Conservation (phyloP, 202 grass and related monocot genomes). For the Zizania palustris region DNA sequence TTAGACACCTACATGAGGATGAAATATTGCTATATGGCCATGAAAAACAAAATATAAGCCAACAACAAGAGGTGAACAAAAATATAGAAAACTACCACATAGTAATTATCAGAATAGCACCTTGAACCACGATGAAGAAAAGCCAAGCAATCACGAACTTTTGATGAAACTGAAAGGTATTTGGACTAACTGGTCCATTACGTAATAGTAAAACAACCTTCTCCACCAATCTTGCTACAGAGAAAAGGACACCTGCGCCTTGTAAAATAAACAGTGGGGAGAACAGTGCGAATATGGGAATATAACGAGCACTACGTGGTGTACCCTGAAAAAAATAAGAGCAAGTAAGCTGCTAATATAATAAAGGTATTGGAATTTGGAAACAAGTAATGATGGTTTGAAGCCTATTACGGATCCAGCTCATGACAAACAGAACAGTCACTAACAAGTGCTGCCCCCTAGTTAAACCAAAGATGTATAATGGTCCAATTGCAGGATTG, state of each 20-base stretch:
- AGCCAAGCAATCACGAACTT: constrained; percentile 78
- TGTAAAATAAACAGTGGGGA: constrained; percentile 87
- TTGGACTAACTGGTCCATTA: constrained; percentile 71
- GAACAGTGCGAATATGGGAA: constrained; percentile 88
- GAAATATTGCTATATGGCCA: constrained; percentile 30
- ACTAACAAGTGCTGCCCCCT: background rate
- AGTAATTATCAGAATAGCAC: constrained; percentile 42
- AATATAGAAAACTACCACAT: constrained; percentile 16
- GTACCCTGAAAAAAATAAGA: constrained; percentile 70
- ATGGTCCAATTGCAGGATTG: background rate
- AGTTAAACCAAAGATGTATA: constrained; percentile 5
- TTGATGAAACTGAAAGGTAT: constrained; percentile 70
- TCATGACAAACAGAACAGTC: background rate
- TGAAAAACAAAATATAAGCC: background rate
- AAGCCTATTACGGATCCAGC: constrained; percentile 19
- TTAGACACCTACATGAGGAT: constrained; percentile 4
- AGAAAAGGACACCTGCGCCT: constrained; percentile 81
- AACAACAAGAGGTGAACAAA: too few relatives aligned
- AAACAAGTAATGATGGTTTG: background rate
- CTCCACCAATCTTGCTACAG: constrained; percentile 84
- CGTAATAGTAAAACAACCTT: constrained; percentile 80
- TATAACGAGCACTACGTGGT: constrained; percentile 68
- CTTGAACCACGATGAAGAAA: constrained; percentile 96
- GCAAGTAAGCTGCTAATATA: constrained; percentile 25
- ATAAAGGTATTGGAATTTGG: background rate